phyloP scores from a whole-genome alignment of 495 filamentous ascomycete species.

The Ascobolus immersus region DNA sequence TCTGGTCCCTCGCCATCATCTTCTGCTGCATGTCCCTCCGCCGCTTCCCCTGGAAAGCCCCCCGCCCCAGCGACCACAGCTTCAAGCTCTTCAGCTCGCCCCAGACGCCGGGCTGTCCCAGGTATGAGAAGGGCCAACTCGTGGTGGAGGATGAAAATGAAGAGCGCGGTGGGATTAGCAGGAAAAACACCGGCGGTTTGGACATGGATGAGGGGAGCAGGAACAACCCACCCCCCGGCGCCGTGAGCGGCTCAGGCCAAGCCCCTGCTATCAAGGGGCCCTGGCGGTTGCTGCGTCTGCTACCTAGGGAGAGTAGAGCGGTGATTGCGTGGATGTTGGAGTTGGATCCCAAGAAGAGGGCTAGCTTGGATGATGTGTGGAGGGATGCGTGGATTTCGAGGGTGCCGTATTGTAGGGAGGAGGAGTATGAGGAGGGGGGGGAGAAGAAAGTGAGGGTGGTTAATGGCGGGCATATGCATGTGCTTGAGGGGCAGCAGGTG shows the following conservation, averaged over 20 bases:
- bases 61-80: slow-evolving; percentile 73
- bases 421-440: slow-evolving; percentile 28
- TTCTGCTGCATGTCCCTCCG: slow-evolving; percentile 97
- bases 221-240: slow-evolving; percentile 11
- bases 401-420: slow-evolving; percentile 37
- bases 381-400: slow-evolving; percentile 70
- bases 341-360: slow-evolving; percentile 58
- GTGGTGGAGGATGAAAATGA: no score
- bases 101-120: neutral
- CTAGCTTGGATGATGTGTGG: slow-evolving; percentile 59
- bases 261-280: slow-evolving; percentile 71
- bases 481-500: slow-evolving; percentile 12
- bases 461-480: slow-evolving; percentile 37
- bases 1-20: slow-evolving; percentile 96
- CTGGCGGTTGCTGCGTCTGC: slow-evolving; percentile 70
- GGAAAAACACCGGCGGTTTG: no score
- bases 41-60: slow-evolving; percentile 92
- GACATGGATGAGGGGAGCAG: no score
- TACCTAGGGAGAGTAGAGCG: slow-evolving; percentile 69
- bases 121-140: no score
- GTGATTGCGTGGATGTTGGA: slow-evolving; percentile 88
- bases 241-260: slow-evolving; percentile 13
- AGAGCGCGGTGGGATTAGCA: no score
- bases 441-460: no score
- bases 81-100: slow-evolving; percentile 69